Evolutionary conservation across 768 basidiomycete species (phyloP).

Genomic region (Lenzites betulinus): DNA sequence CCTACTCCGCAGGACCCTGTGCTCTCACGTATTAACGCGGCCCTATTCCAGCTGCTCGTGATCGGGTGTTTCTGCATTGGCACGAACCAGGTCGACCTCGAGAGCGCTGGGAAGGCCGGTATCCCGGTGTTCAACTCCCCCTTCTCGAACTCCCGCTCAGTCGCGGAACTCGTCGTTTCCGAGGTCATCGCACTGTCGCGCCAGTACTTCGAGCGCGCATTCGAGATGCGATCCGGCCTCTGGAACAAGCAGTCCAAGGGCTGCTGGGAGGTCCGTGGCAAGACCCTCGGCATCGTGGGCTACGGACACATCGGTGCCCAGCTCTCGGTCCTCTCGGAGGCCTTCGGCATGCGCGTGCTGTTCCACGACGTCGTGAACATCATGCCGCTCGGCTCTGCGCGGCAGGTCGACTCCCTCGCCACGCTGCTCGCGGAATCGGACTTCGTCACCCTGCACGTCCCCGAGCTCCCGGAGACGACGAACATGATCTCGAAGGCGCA

Average conservation of each 20-base stretch:
- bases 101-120: conserved; percentile 79
- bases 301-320: conserved; percentile 99
- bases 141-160: conserved; percentile 97
- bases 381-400: conserved; percentile 95
- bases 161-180: conserved; percentile 95
- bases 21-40: neutral
- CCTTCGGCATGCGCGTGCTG: conserved; percentile 93
- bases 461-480: conserved; percentile 93
- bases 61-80: conserved; percentile 99
- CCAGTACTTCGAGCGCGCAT: conserved; percentile 86
- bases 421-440: conserved; percentile 79
- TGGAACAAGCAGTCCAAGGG: conserved; percentile 99
- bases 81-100: conserved; percentile 95
- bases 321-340: conserved; percentile 94
- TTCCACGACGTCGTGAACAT: conserved; percentile 96
- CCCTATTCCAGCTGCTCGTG: conserved; percentile 72
- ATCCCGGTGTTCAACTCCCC: conserved; percentile 99
- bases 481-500: conserved; percentile 85
- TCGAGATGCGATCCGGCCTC: conserved; percentile 83
- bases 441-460: conserved; percentile 95
- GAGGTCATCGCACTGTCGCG: conserved; percentile 94
- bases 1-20: neutral
- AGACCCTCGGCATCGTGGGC: conserved; percentile 96
- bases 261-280: conserved; percentile 98
- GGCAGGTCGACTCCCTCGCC: conserved; percentile 80